Evolutionary conservation across 2,329 filamentous ascomycete species (phyloP), one percentile per base, ranked within the genome.

Genomic region (Aspergillus alliaceus): DNA sequence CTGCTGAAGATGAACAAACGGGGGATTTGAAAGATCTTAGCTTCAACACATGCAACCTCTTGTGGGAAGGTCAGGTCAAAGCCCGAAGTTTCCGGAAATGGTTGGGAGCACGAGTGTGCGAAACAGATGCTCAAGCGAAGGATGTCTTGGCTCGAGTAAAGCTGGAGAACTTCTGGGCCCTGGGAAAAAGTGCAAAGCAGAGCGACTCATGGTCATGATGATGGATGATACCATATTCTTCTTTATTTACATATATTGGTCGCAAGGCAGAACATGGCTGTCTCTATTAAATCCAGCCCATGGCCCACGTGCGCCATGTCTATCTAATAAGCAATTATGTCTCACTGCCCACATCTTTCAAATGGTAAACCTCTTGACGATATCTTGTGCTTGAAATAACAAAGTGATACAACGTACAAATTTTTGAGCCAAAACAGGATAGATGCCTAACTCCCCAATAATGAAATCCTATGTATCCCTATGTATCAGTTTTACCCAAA

Each of bases 91-190:
- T 98, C 72, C 87, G 90, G 63, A 93, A 91, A 70, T 98, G 93
- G 90, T 84, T 89, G 2, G 92, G 88, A 61, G 76, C 77, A 24
- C 89, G 91, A 71, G 86, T 95, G n/a, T 96, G 92, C 74, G 95
- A 98, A 76, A 93, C 90, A 2, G 95, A 99, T 72, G 84, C 87
- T 11, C 90, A 96, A 70, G 95, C 93, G 5, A 89, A 90, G 71
- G 91, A 96, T 65, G 82, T 88, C 22, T 76, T 99, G 60, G 79
- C 86, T 12, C 84, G 91, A 64, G 86, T 87, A 6, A 97, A 96
- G 80, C 90, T 98, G 84, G 93, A 98, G 67, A 96, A 89, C 67
- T 93, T 99, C 69, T 99, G 95, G 95, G 89, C 89, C 9, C 77
- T 95, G 65, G 93, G 93, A 0, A 96, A 96, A 80, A 90, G 77